Conservation (phyloP, 2,329 filamentous ascomycete species). For the Huntiella omanensis region DNA sequence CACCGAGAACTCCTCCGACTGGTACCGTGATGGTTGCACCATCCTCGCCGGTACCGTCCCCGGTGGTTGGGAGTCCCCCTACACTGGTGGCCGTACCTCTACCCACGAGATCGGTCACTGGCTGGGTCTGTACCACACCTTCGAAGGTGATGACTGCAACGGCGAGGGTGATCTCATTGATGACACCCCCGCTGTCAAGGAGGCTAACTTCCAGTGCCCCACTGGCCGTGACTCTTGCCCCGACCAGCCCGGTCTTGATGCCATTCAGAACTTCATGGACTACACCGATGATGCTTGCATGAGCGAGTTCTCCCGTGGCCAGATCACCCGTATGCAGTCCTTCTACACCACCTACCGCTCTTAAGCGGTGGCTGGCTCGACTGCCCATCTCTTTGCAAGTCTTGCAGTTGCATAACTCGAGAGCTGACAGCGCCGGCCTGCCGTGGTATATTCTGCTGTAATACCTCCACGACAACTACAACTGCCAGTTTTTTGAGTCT, state of each 20-base stretch:
- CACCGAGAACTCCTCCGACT: constrained; percentile 16
- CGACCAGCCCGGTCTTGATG: constrained; percentile 17
- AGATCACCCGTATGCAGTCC: constrained; percentile 14
- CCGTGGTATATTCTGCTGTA: too few species aligned
- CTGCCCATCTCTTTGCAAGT: neutral
- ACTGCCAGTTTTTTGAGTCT: too few species aligned
- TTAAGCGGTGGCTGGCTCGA: neutral
- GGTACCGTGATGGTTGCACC: constrained; percentile 23
- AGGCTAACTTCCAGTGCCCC: constrained; percentile 20
- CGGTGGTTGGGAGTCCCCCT: constrained; percentile 20
- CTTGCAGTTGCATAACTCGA: too few species aligned
- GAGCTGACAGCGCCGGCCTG: too few species aligned
- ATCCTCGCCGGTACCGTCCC: constrained; percentile 21
- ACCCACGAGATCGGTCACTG: constrained; percentile 30
- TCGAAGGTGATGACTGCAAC: constrained; percentile 22
- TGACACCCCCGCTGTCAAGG: constrained; percentile 23
- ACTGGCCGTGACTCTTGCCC: constrained; percentile 20
- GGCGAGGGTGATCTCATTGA: constrained; percentile 21
- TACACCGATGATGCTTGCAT: constrained; percentile 26
- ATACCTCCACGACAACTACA: too few species aligned
- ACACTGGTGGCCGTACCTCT: constrained; percentile 18
- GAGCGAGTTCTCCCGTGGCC: constrained; percentile 25
- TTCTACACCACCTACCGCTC: constrained; percentile 9
- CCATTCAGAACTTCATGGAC: constrained; percentile 23
- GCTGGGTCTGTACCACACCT: constrained; percentile 30